Conservation (phyloP, 2,329 filamentous ascomycete species). For the Ceratocystis huliohia region DNA sequence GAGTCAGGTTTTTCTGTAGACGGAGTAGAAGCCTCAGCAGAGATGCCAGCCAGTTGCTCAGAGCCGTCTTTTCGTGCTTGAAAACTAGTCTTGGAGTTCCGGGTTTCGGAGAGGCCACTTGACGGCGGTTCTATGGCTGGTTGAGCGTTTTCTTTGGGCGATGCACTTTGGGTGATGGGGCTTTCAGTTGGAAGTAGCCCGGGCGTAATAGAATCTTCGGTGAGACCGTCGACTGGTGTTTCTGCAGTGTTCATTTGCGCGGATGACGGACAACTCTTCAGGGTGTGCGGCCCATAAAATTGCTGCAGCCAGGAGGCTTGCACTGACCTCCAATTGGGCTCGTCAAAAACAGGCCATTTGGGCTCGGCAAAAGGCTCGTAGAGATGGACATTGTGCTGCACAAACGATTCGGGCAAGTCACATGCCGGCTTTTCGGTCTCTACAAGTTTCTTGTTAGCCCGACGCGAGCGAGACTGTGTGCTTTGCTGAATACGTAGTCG, state of each 20-base stretch:
- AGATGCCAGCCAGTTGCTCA: not conserved
- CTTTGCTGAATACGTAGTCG: constrained; percentile 13
- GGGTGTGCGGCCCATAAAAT: constrained; percentile 16
- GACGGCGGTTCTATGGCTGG: not conserved
- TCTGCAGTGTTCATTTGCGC: not conserved
- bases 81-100: not conserved
- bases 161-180: not conserved
- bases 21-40: not conserved
- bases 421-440: not conserved
- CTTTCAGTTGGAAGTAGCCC: not conserved
- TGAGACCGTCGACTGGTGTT: not conserved
- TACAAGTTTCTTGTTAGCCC: not conserved
- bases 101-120: not conserved
- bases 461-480: not conserved
- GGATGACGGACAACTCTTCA: not conserved
- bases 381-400: constrained; percentile 15
- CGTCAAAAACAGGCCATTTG: constrained; percentile 18
- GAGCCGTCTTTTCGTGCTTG: not conserved
- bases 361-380: constrained; percentile 18
- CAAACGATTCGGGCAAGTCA: constrained; percentile 13
- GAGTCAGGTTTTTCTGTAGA: not conserved
- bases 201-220: not conserved
- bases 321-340: constrained; percentile 19
- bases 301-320: constrained; percentile 20
- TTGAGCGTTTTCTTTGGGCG: not conserved